Evolutionary conservation across 805 yeast species (phyloP).

Genomic region (Kurtzmaniella fragi): DNA sequence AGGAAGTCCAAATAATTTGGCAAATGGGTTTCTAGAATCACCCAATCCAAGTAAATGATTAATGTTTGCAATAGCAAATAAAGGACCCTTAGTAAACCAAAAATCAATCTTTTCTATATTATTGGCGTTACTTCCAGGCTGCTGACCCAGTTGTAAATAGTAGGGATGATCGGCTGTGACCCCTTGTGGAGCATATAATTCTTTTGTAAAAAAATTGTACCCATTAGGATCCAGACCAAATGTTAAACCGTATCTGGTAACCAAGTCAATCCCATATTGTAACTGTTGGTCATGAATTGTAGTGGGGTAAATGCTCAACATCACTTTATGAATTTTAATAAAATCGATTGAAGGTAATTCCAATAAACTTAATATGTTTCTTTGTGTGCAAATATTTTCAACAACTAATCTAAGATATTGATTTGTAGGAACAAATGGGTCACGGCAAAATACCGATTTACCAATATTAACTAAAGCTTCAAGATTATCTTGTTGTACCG

Average conservation of each 20-base stretch:
- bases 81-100: conserved; percentile 73
- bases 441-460: conserved; percentile 72
- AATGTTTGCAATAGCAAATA: conserved; percentile 72
- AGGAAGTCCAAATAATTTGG: conserved; percentile 65
- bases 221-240: conserved; percentile 60
- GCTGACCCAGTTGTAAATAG: conserved; percentile 22
- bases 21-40: conserved; percentile 69
- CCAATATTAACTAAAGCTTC: conserved; percentile 80
- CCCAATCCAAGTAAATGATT: conserved; percentile 77
- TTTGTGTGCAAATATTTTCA: conserved; percentile 68
- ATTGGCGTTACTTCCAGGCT: conserved; percentile 15
- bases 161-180: conserved; percentile 25
- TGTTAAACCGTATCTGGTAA: conserved; percentile 58
- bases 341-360: conserved; percentile 59
- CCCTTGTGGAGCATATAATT: conserved; percentile 30
- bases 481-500: conserved; percentile 72
- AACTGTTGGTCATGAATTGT: conserved; percentile 40
- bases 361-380: conserved; percentile 53
- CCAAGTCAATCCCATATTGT: conserved; percentile 54
- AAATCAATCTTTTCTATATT: conserved; percentile 50
- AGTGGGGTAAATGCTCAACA: conserved; percentile 48
- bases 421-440: conserved; percentile 79
- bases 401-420: conserved; percentile 74
- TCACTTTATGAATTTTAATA: conserved; percentile 63
- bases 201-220: conserved; percentile 8